Base-by-base conservation (phyloP, 2,329 filamentous ascomycete genomes). In the Rhynchosporium secalis region DNA sequence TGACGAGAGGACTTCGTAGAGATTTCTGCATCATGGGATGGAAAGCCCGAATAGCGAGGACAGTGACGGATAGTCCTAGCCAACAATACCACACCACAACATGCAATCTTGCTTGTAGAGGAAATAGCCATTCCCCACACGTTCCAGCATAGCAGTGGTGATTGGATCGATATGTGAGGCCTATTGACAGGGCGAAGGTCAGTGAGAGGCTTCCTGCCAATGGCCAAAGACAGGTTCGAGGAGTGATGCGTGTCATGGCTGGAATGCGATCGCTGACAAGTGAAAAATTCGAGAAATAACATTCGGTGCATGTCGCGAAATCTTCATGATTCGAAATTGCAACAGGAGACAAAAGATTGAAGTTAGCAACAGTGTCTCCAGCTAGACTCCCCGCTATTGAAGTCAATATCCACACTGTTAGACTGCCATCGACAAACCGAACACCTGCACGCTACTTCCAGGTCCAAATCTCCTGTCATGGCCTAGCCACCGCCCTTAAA, bases 61-160 rank as follows among this genome's bases (percentile, higher is more conserved):
- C 38, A 1, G 68, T 67, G 3, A 69, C 65, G 3, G 70, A 67
- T n/a, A 71, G 57, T 12, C 67, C 69, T 5, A 72, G 54, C 68
- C 68, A 72, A 47, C 48, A 61, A 55, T 71, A 72, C 70, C 70
- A 72, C 26, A 71, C 60, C 2, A 70, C 65, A 29, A 72, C 68
- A 52, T 72, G 70, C 3, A 72, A 62, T 47, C 70, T 62, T 45
- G 70, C 70, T 54, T 72, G 69, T n/a, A 71, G 62, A 4, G 70
- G 70, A 41, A 71, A 72, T 1, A 71, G 62, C 61, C 68, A 67
- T 58, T 72, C 70, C 28, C 70, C 70, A 51, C 70, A 72, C 10
- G 65, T 67, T 31, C 67, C 70, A 31, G 70, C 69, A 63, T 67
- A 72, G 59, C 70, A 72, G 49, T 71, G 68, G 60, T 68, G 67